Evolutionary conservation across 2,329 filamentous ascomycete species (phyloP).

Genomic region (Pezicula rhizophila): DNA sequence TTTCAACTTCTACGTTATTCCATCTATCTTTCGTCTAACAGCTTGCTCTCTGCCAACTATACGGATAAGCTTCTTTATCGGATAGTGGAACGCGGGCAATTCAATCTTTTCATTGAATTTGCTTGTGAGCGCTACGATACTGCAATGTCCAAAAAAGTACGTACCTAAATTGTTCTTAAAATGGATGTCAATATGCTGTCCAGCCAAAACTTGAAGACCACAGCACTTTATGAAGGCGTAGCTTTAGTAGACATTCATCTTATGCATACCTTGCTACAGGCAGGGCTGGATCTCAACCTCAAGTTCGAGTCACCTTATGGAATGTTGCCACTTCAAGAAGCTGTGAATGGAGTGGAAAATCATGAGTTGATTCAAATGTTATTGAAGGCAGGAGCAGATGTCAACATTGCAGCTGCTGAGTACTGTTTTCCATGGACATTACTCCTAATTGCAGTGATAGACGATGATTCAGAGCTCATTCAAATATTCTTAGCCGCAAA

Average conservation of each 20-base stretch:
- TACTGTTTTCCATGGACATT: conserved; percentile 1
- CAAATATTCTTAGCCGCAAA: conserved; percentile 4
- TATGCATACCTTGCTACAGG: conserved; percentile 8
- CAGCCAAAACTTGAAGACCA: conserved; percentile 2
- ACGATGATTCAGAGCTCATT: conserved; percentile 7
- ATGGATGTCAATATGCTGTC: conserved; percentile 9
- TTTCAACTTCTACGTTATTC: conserved; percentile 15
- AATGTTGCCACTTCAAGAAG: conserved; percentile 7
- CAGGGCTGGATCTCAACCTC: conserved; percentile 8
- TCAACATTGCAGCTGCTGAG: conserved; percentile 4
- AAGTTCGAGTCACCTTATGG: too few species aligned
- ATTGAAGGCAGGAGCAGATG: conserved; percentile 8
- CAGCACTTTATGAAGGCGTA: conserved; percentile 7
- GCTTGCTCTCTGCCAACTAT: conserved; percentile 6
- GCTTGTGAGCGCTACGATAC: conserved; percentile 8
- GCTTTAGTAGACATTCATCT: conserved; percentile 1
- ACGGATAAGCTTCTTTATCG: conserved; percentile 12
- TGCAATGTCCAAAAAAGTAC: conserved; percentile 2
- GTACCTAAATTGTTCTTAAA: conserved; percentile 7
- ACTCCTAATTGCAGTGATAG: conserved; percentile 4
- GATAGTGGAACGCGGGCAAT: conserved; percentile 11
- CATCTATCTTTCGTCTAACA: conserved; percentile 16
- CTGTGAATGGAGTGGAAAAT: conserved; percentile 4
- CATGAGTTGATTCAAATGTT: conserved; percentile 10
- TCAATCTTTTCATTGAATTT: conserved; percentile 13